Base-by-base conservation (phyloP, 768 basidiomycete species). In the Kwoniella heveanensis region DNA sequence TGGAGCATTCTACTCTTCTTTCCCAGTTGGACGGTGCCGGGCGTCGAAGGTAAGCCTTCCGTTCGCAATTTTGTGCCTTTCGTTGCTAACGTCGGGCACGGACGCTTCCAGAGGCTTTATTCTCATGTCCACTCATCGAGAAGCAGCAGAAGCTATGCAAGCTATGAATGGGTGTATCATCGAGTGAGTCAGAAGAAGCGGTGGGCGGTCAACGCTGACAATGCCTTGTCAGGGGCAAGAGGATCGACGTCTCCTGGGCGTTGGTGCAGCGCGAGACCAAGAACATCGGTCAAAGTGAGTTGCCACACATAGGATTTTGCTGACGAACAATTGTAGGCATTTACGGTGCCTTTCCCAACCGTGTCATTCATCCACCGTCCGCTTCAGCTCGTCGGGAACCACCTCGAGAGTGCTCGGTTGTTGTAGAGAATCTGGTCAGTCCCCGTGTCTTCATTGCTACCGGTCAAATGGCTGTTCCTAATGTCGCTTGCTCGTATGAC, bases 161-260 rank as follows among this genome's bases (percentile, higher is more conserved):
- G 46, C 29, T 1, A 73, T 76, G 69, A 71, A 69, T 22, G 62
- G 54, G 8, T 57, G 29, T 15, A 48, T 56, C 36, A 30, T 77
- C n/a, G 66, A 70, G 72, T 77, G 49, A 66, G 75, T 64, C 15
- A 29, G 50, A 53, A n/a, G n/a, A n/a, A n/a, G n/a, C n/a, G n/a
- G n/a, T 32, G 32, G 13, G 32, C 13, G 5, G 32, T 32, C 32
- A 27, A 32, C 27, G 44, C n/a, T 13, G 1, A 19, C 22, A 2
- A 27, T 27, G 24, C 25, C 17, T 24, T 19, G 17, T 51, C 47
- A 77, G 75, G 19, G 73, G 73, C 19, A 63, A 50, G 57, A 58
- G 57, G 46, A 67, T 77, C 10, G 75, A 77, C 32, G 61, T 77
- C 13, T 74, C 75, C 9, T 77, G 75, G 75, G 70, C 75, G 2